A percentile compares a stretch with the other conserved stretches of the same genome.
phyloP scores from a whole-genome alignment of 2,329 filamentous ascomycete genomes.

The Xylaria sp. region DNA sequence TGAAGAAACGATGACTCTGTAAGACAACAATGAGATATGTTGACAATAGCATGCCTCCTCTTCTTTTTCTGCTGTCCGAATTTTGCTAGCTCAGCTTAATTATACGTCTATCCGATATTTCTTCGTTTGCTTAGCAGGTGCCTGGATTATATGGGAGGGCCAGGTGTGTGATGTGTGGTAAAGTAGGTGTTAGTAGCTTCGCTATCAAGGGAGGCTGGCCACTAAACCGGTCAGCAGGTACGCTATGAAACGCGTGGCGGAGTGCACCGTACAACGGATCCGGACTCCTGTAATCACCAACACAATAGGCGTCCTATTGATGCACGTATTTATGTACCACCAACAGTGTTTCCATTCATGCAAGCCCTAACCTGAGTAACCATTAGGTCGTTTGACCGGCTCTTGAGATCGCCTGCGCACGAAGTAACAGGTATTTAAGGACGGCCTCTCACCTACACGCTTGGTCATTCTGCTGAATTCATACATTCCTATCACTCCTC shows the following conservation, averaged over 20 bases:
- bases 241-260: neutral
- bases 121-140: too few species aligned
- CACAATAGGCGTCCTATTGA: neutral
- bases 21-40: neutral
- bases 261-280: neutral
- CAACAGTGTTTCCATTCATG: neutral
- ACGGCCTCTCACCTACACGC: neutral
- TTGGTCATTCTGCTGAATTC: neutral
- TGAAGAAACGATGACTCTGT: neutral
- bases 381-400: neutral
- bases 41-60: neutral
- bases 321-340: neutral
- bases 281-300: neutral
- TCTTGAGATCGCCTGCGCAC: neutral
- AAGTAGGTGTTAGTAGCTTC: too few species aligned
- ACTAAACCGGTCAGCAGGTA: neutral
- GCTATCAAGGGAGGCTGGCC: neutral
- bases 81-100: too few species aligned
- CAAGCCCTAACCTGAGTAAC: neutral
- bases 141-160: too few species aligned
- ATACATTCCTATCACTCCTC: neutral
- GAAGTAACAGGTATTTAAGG: neutral
- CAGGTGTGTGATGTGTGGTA: neutral
- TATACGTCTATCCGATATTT: too few species aligned
- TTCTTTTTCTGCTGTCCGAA: neutral